A percentile compares a stretch with the other conserved stretches of the same genome.
Evolutionary conservation across 75 land plant species (phyloP).

Genomic region (Selaginella moellendorffii): DNA sequence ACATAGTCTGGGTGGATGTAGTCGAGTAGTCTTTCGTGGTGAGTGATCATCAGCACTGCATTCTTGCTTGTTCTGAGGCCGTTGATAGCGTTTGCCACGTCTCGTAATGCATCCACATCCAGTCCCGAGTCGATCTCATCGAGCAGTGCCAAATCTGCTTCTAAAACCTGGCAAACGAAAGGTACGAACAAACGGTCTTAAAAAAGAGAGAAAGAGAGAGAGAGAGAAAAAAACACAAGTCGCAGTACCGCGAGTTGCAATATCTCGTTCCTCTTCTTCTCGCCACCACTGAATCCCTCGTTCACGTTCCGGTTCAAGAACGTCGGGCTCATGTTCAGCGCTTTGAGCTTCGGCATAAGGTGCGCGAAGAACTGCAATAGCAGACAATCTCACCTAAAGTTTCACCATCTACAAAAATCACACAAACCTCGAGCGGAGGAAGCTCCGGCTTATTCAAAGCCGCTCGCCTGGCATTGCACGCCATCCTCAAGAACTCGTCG

Average conservation of each 20-base stretch:
- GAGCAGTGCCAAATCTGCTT: constrained; percentile 80
- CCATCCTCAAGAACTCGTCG: constrained; percentile 78
- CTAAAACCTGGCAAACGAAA: constrained; percentile 48
- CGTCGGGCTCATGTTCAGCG: constrained; percentile 70
- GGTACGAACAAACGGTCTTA: not conserved
- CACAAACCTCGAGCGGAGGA: constrained; percentile 91
- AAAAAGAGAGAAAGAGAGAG: too few relatives aligned
- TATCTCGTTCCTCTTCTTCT: constrained; percentile 93
- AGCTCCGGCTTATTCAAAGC: constrained; percentile 58
- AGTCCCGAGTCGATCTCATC: constrained; percentile 97
- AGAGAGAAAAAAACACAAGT: too few relatives aligned
- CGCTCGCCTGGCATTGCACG: constrained; percentile 66
- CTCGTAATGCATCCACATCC: constrained; percentile 89
- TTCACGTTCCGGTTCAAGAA: constrained; percentile 91
- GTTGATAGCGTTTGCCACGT: constrained; percentile 80
- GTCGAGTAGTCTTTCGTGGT: constrained; percentile 66
- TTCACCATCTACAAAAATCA: too few relatives aligned
- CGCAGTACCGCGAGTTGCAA: constrained; percentile 70
- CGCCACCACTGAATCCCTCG: constrained; percentile 98
- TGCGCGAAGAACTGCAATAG: constrained; percentile 62
- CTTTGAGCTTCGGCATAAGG: constrained; percentile 47
- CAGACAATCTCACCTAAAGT: not conserved
- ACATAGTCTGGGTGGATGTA: constrained; percentile 60
- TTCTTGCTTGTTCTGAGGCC: constrained; percentile 51
- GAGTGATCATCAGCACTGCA: constrained; percentile 89